Conservation (phyloP, 2,329 filamentous ascomycete genomes). For the Colletotrichum spaethianum region DNA sequence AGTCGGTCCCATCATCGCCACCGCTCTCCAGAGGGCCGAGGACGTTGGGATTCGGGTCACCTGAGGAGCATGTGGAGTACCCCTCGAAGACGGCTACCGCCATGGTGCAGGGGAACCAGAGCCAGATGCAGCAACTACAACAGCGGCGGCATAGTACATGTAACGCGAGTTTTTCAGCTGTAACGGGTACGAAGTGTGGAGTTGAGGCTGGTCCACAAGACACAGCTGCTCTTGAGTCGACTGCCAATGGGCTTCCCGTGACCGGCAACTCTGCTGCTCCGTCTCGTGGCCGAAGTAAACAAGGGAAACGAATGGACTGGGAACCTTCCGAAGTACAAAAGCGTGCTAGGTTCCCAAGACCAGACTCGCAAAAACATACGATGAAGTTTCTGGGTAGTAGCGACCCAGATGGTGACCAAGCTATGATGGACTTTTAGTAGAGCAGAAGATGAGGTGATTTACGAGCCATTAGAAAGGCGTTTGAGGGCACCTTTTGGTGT, state of each 20-base stretch:
- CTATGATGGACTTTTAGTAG: background rate
- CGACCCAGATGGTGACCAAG: background rate
- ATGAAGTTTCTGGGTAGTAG: no score
- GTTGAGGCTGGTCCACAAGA: background rate
- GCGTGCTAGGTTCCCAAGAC: background rate
- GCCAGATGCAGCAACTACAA: background rate
- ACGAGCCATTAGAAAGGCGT: no score
- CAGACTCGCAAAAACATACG: rapidly evolving
- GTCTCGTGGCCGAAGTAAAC: background rate
- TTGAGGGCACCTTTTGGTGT: rapidly evolving
- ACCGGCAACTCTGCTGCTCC: background rate
- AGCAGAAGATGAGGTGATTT: background rate
- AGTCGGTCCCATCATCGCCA: background rate
- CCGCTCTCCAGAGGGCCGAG: background rate
- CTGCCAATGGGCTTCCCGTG: no score
- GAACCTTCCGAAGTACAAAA: background rate
- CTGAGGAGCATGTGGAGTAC: no score
- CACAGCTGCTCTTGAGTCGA: no score
- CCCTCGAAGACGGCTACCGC: background rate
- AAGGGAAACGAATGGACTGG: background rate
- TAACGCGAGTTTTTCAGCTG: no score
- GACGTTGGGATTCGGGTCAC: no score
- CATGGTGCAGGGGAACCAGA: background rate
- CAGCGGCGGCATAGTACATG: background rate
- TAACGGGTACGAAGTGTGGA: background rate